Evolutionary conservation across 2,329 filamentous ascomycete genomes (phyloP), one percentile per base, ranked within the genome.

Genomic region (Penicillium sp.): DNA sequence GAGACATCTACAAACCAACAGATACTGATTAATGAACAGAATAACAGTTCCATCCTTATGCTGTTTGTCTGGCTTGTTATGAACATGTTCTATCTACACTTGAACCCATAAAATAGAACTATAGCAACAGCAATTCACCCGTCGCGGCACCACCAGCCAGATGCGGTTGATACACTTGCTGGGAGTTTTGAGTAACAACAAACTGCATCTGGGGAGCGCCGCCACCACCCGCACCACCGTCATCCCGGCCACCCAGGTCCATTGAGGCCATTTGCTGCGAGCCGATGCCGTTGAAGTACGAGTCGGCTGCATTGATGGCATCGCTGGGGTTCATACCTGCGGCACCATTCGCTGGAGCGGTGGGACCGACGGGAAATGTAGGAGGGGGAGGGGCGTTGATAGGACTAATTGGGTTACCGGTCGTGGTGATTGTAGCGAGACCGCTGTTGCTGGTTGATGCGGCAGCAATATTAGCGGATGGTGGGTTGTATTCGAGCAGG

Each of bases 261-360:
- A 90, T 80, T 11, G 79, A 76, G 4, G 79, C 80, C 83, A 89
- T 86, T 61, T 86, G 83, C 62, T 83, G 79, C 43, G 72, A 79
- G 1, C 83, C 82, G n/a, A 89, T 74, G 30, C 81, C 84, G 11
- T 86, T 83, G 66, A 96, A 97, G 67, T 95, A 96, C 11, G 84
- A 81, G 59, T 96, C 91, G 7, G 90, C 91, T 39, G 93, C 89
- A 57, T 77, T 86, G 23, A 94, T 81, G 1, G 88, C 88, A 17
- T 81, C 79, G 3, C 80, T 75, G 41, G 89, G 73, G 57, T 71
- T 67, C 43, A 59, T 52, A 17, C 59, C 60, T 5, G 84, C 80
- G 58, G 95, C 89, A 6, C 88, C 89, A 36, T 91, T 87, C 56
- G 77, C 84, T 25, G 93, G 80, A 1, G 87, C 86, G 18, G 81